phyloP scores from a whole-genome alignment of 805 yeast genomes.

The Kodamaea leandrae region DNA sequence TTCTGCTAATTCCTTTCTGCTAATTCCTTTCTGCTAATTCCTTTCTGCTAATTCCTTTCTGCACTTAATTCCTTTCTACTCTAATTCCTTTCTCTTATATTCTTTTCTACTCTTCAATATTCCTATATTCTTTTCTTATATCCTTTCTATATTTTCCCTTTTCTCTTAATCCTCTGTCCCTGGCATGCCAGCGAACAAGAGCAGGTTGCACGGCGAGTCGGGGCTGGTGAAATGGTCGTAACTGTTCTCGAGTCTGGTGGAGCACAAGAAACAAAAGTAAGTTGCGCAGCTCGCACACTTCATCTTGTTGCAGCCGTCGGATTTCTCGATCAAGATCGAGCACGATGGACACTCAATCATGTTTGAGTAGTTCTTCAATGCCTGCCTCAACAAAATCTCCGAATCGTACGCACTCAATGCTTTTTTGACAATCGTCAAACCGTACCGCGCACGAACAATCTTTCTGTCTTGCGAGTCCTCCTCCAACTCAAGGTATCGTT shows the following conservation, averaged over 20 bases:
- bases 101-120: no score
- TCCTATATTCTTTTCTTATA: neutral
- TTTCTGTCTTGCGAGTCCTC: slow-evolving; percentile 8
- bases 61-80: no score
- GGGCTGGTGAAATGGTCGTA: slow-evolving; percentile 51
- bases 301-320: slow-evolving; percentile 68
- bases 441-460: slow-evolving; percentile 42
- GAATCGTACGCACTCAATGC: slow-evolving; percentile 47
- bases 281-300: slow-evolving; percentile 49
- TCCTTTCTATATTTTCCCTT: neutral
- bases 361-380: slow-evolving; percentile 37
- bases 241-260: slow-evolving; percentile 42
- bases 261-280: slow-evolving; percentile 57
- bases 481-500: slow-evolving; percentile 1
- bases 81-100: no score
- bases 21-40: no score
- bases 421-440: slow-evolving; percentile 39
- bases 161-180: slow-evolving; percentile 18
- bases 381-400: slow-evolving; percentile 45
- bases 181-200: slow-evolving; percentile 51
- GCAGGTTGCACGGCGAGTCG: slow-evolving; percentile 44
- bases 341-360: slow-evolving; percentile 50
- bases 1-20: no score
- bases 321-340: slow-evolving; percentile 45
- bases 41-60: no score